Evolutionary conservation across 306 rosid genomes (phyloP), one percentile per base, ranked within the genome.

Genomic region (Pterocarpus santalinus): DNA sequence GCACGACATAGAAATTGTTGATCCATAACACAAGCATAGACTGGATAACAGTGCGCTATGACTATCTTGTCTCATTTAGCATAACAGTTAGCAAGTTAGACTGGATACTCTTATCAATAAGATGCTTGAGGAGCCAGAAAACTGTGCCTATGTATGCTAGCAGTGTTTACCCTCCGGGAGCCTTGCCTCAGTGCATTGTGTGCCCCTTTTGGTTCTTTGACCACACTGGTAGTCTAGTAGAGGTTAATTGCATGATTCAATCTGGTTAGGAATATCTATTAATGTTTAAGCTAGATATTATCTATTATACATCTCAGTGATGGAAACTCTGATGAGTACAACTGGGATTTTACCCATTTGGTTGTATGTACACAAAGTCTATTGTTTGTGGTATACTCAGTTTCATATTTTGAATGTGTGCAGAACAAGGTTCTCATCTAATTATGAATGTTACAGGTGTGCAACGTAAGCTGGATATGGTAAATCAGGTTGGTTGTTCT

Each of bases 391-490:
- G 53, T 51, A 12, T 74, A 51, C 9, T 69, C n/a, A 2, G 8
- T 74, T 46, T 15, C 47, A 44, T 62, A 38, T 7, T 17, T 17
- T 32, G 43, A 49, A 33, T 41, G 11, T 22, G 58, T 39, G 71
- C 17, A 1, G 35, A 82, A 58, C 33, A 60, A 33, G 35, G 64
- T 75, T 79, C 85, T 90, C n/a, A 85, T 74, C 49, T 11, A 65
- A 11, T 58, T 36, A 14, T 41, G 33, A 73, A 80, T 86, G 30
- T 72, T 80, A 38, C 93, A 96, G 98, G 97, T 72, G 99, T 92
- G 83, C 99, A 93, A 56, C 97, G 98, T 79, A 96, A 93, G 81
- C 91, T 93, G 87, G 97, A 96, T 77, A 68, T 88, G 94, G 85
- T 74, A 39, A 86, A 90, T 85, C 92, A 87, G 94, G 99, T 91